Percentiles rank a stretch among this genome's conserved stretches.
Evolutionary conservation across 805 yeast species (phyloP).

Genomic region (Saccharomyces jurei): DNA sequence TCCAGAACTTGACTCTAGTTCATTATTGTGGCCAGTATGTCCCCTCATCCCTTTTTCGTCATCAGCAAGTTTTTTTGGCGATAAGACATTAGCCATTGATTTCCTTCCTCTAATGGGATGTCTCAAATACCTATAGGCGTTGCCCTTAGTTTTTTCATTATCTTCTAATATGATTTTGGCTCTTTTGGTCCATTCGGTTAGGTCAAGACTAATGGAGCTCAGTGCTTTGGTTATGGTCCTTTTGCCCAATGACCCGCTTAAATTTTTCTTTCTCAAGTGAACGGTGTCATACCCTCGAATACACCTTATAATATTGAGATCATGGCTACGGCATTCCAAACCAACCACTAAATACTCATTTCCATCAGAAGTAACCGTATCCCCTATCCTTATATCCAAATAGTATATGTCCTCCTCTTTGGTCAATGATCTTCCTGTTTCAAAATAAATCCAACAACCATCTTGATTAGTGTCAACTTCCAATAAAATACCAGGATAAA

Average conservation of each 20-base stretch:
- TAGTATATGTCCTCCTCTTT: slow-evolving; percentile 32
- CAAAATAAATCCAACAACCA: slow-evolving; percentile 16
- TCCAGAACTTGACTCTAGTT: neutral
- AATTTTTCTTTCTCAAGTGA: slow-evolving; percentile 27
- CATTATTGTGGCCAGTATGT: neutral
- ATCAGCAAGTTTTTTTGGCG: neutral
- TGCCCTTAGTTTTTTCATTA: slow-evolving; percentile 7
- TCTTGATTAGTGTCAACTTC: slow-evolving; percentile 14
- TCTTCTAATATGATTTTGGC: slow-evolving; percentile 23
- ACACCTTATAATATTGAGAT: slow-evolving; percentile 37
- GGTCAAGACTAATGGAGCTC: slow-evolving; percentile 28
- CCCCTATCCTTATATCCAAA: slow-evolving; percentile 53
- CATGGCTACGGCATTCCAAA: slow-evolving; percentile 26
- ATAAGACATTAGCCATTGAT: neutral
- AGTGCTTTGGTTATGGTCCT: slow-evolving; percentile 18
- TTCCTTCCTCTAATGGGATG: slow-evolving; percentile 20
- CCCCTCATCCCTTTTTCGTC: neutral
- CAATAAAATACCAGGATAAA: slow-evolving; percentile 43
- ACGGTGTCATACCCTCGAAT: slow-evolving; percentile 55
- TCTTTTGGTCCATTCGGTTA: slow-evolving; percentile 31
- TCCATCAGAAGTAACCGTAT: slow-evolving; percentile 35
- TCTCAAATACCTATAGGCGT: slow-evolving; percentile 10
- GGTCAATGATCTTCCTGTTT: slow-evolving; percentile 11
- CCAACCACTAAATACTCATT: slow-evolving; percentile 40
- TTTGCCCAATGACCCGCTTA: slow-evolving; percentile 15